These are phyloP conservation scores for Zygoascus meyerae DNA, from an alignment of 1,139 yeast genomes.

Conservation along the genomic window DNA sequence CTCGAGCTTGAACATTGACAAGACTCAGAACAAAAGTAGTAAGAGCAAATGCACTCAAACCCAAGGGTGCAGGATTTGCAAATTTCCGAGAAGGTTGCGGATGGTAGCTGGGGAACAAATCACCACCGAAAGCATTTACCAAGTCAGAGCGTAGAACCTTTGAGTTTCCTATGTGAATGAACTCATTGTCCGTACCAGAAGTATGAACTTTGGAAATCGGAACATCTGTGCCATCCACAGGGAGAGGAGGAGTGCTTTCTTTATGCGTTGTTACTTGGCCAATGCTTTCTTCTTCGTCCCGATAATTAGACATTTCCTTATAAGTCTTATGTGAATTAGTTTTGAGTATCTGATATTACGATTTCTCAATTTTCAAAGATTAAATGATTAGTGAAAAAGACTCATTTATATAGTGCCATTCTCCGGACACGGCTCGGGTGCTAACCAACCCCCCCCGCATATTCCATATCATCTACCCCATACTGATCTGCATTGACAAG, in stretches of 20 bases:
- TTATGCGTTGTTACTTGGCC: neutral
- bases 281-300: constrained; percentile 8
- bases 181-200: constrained; percentile 45
- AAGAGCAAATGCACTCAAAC: constrained; percentile 76
- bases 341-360: too few relatives aligned
- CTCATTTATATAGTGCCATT: too few relatives aligned
- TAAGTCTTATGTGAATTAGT: too few relatives aligned
- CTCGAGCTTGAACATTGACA: constrained; percentile 56
- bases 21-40: constrained; percentile 78
- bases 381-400: too few relatives aligned
- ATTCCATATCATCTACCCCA: too few relatives aligned
- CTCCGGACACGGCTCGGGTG: too few relatives aligned
- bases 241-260: constrained; percentile 2
- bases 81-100: constrained; percentile 65
- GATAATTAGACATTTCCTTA: constrained; percentile 1
- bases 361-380: too few relatives aligned
- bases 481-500: too few relatives aligned
- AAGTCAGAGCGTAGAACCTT: constrained; percentile 60
- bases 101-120: constrained; percentile 55
- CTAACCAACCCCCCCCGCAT: too few relatives aligned
- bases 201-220: constrained; percentile 30
- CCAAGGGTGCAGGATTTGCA: constrained; percentile 87
- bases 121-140: constrained; percentile 66
- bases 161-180: constrained; percentile 66
- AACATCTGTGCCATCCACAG: neutral